Evolutionary conservation across 2,329 filamentous ascomycete species (phyloP), one percentile per base, ranked within the genome.

Genomic region (Fusarium ambrosium): DNA sequence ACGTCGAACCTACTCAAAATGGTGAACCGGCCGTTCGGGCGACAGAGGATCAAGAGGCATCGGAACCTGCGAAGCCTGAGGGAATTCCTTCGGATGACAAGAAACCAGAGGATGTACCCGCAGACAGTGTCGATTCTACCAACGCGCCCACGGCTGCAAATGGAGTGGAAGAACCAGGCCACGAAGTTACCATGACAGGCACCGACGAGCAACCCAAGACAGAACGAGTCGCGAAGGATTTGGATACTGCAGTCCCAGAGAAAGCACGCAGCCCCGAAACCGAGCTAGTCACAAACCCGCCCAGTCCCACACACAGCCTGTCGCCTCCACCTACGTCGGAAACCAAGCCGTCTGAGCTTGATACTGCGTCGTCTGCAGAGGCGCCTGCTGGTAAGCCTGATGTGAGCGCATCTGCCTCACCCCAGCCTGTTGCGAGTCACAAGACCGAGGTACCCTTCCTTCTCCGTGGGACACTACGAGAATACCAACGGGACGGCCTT

Each of bases 401-500:
- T 2, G 59, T 63, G 13, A 84, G 81, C 56, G 79, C 80, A 70
- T 84, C 83, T n/a, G 75, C 72, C 2, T 82, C 84, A 4, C 82
- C 83, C 3, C 77, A 70, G 13, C 64, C 72, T 6, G 56, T 74
- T n/a, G 79, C 81, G 3, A 79, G 79, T 1, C 86, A 88, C 68
- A 93, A 92, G 76, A 95, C 92, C 0, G 91, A 93, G 9, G 89
- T 97, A 13, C 95, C 95, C 0, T 93, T 95, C 71, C 88, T 99
- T 13, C 86, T 98, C 0, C 92, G 97, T 60, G 97, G 97, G 22
- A 97, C 91, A 1, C 86, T 99, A 13, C 93, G 97, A 81, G 96
- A 98, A 81, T 99, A 99, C 80, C 97, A 99, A 78, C 97, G 98
- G 79, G 94, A 94, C 79, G 97, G 97, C n/a, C 86, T 99, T 9